Percentiles rank a stretch among this genome's conserved stretches.
These are phyloP conservation scores for Ascochyta clinopodiicola DNA, from an alignment of 2,329 filamentous ascomycete species.

Conservation along the genomic window DNA sequence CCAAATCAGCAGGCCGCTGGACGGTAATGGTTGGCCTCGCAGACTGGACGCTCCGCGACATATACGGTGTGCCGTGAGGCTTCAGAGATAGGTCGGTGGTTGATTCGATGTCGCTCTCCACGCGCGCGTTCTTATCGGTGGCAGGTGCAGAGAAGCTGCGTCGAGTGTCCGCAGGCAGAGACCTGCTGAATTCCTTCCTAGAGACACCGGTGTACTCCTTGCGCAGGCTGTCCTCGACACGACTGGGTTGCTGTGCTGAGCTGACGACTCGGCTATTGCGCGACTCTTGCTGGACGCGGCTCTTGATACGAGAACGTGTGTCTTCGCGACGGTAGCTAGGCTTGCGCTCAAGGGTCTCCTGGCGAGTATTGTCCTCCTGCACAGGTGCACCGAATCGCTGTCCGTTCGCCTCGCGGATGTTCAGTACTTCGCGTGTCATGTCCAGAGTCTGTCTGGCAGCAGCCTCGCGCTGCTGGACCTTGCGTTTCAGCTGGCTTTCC, in stretches of 20 bases:
- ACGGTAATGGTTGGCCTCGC: conserved; percentile 26
- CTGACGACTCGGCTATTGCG: conserved; percentile 39
- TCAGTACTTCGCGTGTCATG: conserved; percentile 42
- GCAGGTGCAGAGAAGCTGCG: conserved; percentile 46
- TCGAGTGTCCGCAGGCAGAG: conserved; percentile 23
- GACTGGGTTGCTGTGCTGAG: conserved; percentile 26
- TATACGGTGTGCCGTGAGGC: conserved; percentile 37
- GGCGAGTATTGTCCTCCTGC: conserved; percentile 25
- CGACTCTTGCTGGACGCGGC: conserved; percentile 43
- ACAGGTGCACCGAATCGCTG: conserved; percentile 21
- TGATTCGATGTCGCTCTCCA: conserved; percentile 43
- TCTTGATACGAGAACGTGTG: conserved; percentile 42
- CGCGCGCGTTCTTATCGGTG: conserved; percentile 27
- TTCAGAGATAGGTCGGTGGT: conserved; percentile 50
- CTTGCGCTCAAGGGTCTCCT: conserved; percentile 33
- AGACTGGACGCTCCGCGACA: conserved; percentile 32
- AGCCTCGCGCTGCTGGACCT: conserved; percentile 40
- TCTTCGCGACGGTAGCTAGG: conserved; percentile 41
- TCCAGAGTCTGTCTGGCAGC: conserved; percentile 35
- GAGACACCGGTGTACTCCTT: conserved; percentile 36
- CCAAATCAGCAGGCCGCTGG: conserved; percentile 39
- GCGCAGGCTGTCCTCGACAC: conserved; percentile 27
- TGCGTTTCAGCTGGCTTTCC: conserved; percentile 42
- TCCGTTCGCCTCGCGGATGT: conserved; percentile 33
- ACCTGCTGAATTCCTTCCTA: conserved; percentile 20